Evolutionary conservation across 1,139 yeast species (phyloP), one percentile per base, ranked within the genome.

Genomic region (Geotrichum phurueaensis): DNA sequence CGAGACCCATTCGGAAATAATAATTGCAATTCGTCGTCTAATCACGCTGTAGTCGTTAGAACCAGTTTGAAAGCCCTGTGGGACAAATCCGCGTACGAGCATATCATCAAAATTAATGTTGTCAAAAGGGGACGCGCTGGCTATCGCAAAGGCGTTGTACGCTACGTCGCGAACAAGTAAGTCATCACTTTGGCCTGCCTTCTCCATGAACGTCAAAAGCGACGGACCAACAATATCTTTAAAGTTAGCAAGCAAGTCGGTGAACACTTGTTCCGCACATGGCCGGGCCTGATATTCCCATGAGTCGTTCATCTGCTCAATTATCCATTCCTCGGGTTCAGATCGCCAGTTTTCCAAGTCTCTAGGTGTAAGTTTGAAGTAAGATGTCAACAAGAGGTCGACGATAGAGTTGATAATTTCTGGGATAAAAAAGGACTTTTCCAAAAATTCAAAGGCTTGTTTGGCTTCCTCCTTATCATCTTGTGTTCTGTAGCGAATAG

Each of bases 301-400:
- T 67, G 89, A 85, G 7, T 84, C 79, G 51, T 86, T 82, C 61
- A 86, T 76, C 66, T 91, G 96, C 69, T 89, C 96, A 65, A 85
- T 85, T 43, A 89, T 84, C 90, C 96, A 94, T 70, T 89, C 97
- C 72, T 91, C 98, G 0, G 98, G 97, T 63, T 90, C 96, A 43
- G 81, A 73, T 15, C 78, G 73, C 98, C 98, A 94, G 54, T 83
- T 77, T 66, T 88, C 96, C 56, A 92, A 74, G 69, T 92, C 98
- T 0, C 81, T 75, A 0, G 92, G 89, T 60, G 85, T 83, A 55
- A 92, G 73, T 60, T 86, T 81, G 65, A 94, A 78, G 70, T 89
- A 92, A 83, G 87, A 85, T 48, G 80, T 79, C 61, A 90, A 84
- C 45, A 91, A 76, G 43, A 87, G 75, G 64, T 87, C 87, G 27